phyloP scores from a whole-genome alignment of 495 filamentous ascomycete genomes.

The Lichenothelia convexa region DNA sequence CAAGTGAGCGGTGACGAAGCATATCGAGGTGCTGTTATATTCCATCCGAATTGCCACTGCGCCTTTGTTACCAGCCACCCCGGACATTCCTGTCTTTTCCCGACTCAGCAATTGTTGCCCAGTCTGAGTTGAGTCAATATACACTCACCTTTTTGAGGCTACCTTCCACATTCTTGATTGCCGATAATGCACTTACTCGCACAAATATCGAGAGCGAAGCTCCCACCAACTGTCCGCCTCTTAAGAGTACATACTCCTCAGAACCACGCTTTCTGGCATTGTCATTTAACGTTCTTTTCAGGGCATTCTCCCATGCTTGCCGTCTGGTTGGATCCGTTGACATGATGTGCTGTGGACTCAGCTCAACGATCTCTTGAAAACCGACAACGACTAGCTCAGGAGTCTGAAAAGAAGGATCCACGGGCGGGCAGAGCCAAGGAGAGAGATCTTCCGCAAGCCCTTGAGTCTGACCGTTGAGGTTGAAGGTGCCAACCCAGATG shows the following conservation, averaged over 20 bases:
- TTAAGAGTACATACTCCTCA: conserved; percentile 71
- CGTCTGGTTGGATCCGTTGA: conserved; percentile 80
- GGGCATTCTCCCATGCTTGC: conserved; percentile 69
- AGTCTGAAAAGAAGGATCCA: conserved; percentile 30
- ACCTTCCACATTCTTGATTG: conserved; percentile 93
- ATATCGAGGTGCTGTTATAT: conserved; percentile 79
- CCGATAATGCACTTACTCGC: conserved; percentile 49
- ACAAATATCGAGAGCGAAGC: conserved; percentile 85
- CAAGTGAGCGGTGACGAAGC: conserved; percentile 92
- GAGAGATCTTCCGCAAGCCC: conserved; percentile 66
- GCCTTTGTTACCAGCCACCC: conserved; percentile 95
- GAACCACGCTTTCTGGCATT: conserved; percentile 39
- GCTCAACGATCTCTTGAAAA: conserved; percentile 93
- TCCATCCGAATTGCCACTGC: conserved; percentile 95
- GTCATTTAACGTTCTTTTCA: conserved; percentile 55
- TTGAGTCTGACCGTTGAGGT: conserved; percentile 68
- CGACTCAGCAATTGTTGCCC: conserved; percentile 3
- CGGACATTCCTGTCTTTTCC: conserved; percentile 87
- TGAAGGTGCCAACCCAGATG: conserved; percentile 83
- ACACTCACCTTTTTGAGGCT: conserved; percentile 62
- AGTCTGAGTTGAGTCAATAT: not conserved
- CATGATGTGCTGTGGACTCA: conserved; percentile 98
- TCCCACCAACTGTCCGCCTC: conserved; percentile 88
- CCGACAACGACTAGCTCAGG: conserved; percentile 76
- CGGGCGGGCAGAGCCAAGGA: conserved; percentile 55